These are phyloP conservation scores for Jacaranda copaia DNA, from an alignment of 257 asterid genomes.

Conservation along the genomic window DNA sequence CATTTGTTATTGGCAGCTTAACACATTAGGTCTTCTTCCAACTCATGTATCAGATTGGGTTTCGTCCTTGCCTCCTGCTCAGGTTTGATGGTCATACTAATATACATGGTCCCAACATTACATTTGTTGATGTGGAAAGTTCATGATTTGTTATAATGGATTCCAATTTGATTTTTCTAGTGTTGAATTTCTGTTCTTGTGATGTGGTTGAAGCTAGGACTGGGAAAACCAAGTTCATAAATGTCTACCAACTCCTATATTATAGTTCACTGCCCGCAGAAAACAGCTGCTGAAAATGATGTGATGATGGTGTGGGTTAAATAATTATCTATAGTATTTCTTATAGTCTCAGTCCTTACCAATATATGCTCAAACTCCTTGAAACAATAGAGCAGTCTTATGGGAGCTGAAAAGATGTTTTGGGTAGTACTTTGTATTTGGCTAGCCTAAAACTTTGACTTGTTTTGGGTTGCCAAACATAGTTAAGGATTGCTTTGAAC, in stretches of 20 bases:
- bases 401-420: too few relatives aligned
- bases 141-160: not conserved
- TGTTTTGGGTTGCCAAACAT: too few relatives aligned
- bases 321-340: too few relatives aligned
- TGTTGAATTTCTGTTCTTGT: not conserved
- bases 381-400: too few relatives aligned
- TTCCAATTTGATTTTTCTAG: not conserved
- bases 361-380: too few relatives aligned
- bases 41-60: slow-evolving; percentile 87
- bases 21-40: slow-evolving; percentile 83
- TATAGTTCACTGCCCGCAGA: not conserved
- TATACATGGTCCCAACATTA: not conserved
- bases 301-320: too few relatives aligned
- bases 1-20: slow-evolving; percentile 57
- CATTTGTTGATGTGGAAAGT: not conserved
- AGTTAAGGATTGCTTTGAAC: too few relatives aligned
- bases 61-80: slow-evolving; percentile 79
- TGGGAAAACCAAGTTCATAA: not conserved
- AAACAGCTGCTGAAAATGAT: too few relatives aligned
- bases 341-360: too few relatives aligned
- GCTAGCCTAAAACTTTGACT: too few relatives aligned
- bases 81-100: slow-evolving; percentile 47
- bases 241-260: not conserved
- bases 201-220: not conserved
- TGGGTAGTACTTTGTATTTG: too few relatives aligned